Evolutionary conservation across 129 eudicot species (phyloP).

Genomic region (Rutidosis leptorrhynchoides): DNA sequence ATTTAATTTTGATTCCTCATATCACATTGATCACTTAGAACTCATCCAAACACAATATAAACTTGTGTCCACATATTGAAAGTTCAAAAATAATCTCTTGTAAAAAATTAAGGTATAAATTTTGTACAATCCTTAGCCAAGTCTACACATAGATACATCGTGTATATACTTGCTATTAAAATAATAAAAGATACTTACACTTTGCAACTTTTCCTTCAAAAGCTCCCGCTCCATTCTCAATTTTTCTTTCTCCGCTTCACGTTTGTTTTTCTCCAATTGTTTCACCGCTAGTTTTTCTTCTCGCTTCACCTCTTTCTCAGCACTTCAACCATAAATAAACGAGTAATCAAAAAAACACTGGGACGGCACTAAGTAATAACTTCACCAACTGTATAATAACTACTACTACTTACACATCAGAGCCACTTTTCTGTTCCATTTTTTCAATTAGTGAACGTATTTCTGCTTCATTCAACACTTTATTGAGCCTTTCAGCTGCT

Average conservation of each 20-base stretch:
- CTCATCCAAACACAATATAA: not conserved
- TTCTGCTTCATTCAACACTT: slow-evolving; percentile 68
- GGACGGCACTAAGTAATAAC: not conserved
- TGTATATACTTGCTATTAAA: not conserved
- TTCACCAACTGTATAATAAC: not conserved
- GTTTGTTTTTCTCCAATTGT: slow-evolving; percentile 82
- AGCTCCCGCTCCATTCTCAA: slow-evolving; percentile 69
- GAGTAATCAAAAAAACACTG: slow-evolving; percentile 2
- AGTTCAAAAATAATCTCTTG: not conserved
- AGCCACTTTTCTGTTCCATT: slow-evolving; percentile 55
- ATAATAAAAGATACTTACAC: slow-evolving; percentile 39
- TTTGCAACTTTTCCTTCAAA: slow-evolving; percentile 80
- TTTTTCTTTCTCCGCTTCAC: slow-evolving; percentile 78
- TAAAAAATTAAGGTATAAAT: not conserved
- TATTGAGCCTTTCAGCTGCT: slow-evolving; percentile 65
- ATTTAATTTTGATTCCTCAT: not conserved
- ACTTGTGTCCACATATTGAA: not conserved
- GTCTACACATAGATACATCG: not conserved
- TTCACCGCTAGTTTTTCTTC: slow-evolving; percentile 55
- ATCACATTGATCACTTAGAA: not conserved
- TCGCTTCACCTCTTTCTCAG: slow-evolving; percentile 64
- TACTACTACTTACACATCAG: slow-evolving; percentile 55
- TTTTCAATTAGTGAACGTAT: slow-evolving; percentile 56
- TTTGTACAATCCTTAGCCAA: not conserved
- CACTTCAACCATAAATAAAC: slow-evolving; percentile 42